Evolutionary conservation across 148 eudicot genomes (phyloP).

Genomic region (Arbutus unedo): DNA sequence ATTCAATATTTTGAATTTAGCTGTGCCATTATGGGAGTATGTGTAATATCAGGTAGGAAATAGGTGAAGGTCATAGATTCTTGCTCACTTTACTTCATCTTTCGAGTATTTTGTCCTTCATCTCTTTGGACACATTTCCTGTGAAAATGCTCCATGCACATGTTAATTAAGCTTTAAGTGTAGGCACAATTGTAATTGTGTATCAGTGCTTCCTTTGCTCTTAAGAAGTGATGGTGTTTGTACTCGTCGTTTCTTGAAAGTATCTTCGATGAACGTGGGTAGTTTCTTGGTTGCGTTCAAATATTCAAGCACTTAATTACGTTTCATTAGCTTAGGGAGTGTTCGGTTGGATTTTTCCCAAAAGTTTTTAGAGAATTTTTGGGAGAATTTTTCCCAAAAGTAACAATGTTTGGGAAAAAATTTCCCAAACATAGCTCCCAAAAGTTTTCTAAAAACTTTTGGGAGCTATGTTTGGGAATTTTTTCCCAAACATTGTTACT

Average conservation of each 20-base stretch:
- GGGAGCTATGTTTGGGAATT: too few relatives aligned
- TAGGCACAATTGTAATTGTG: neutral
- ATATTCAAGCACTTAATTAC: neutral
- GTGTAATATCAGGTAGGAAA: neutral
- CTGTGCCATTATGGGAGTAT: neutral
- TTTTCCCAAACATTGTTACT: too few relatives aligned
- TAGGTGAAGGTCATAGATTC: neutral
- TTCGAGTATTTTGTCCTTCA: neutral
- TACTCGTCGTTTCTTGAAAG: too few relatives aligned
- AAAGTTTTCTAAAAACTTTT: too few relatives aligned
- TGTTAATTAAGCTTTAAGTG: constrained; percentile 5
- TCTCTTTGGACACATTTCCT: neutral
- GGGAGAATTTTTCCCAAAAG: too few relatives aligned
- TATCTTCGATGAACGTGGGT: neutral
- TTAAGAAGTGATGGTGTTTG: neutral
- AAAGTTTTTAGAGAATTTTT: too few relatives aligned
- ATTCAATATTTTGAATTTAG: neutral
- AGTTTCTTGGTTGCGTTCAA: neutral
- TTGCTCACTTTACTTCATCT: neutral
- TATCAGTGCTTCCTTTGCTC: neutral
- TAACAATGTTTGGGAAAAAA: too few relatives aligned
- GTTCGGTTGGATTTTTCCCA: too few relatives aligned
- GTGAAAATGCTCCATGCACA: neutral
- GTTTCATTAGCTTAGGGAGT: constrained; percentile 4
- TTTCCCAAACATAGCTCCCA: too few relatives aligned